Conservation (phyloP, 2,329 filamentous ascomycete species). For the Claviceps sp. region DNA sequence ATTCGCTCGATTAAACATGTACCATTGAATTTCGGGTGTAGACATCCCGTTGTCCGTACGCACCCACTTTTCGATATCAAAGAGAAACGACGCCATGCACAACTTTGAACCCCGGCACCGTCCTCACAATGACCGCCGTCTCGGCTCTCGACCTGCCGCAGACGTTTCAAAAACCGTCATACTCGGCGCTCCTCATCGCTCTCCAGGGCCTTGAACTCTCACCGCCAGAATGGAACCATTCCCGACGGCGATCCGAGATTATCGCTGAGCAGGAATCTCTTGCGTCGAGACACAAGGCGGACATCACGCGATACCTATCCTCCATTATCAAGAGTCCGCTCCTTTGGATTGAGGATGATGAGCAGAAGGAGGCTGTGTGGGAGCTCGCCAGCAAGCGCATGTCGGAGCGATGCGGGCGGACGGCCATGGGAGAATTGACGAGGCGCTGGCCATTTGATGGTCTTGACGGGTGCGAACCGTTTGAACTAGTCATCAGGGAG, state of each 20-base stretch:
- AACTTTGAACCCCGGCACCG: background rate
- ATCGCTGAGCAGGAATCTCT: conserved; percentile 28
- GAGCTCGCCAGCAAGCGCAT: conserved; percentile 66
- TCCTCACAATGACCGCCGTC: background rate
- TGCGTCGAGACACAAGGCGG: conserved; percentile 28
- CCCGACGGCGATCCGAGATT: conserved; percentile 27
- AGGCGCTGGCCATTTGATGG: conserved; percentile 38
- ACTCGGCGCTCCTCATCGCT: conserved; percentile 46
- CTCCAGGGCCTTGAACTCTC: conserved; percentile 54
- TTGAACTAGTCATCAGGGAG: conserved; percentile 66
- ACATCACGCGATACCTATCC: conserved; percentile 53
- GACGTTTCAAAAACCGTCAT: conserved; percentile 62
- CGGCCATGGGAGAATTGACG: conserved; percentile 43
- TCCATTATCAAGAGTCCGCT: conserved; percentile 55
- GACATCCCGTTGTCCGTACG: background rate
- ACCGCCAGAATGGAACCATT: conserved; percentile 54
- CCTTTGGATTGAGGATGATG: conserved; percentile 54
- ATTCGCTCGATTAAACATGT: background rate
- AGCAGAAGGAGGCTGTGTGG: conserved; percentile 58
- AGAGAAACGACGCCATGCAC: background rate
- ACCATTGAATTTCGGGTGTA: background rate
- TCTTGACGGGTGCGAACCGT: conserved; percentile 20
- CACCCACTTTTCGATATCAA: background rate
- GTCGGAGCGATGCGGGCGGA: conserved; percentile 71
- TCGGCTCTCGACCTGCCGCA: conserved; percentile 57